A percentile compares a stretch with the other conserved stretches of the same genome.
phyloP scores from a whole-genome alignment of 805 yeast species.

The Monosporozyma unispora region DNA sequence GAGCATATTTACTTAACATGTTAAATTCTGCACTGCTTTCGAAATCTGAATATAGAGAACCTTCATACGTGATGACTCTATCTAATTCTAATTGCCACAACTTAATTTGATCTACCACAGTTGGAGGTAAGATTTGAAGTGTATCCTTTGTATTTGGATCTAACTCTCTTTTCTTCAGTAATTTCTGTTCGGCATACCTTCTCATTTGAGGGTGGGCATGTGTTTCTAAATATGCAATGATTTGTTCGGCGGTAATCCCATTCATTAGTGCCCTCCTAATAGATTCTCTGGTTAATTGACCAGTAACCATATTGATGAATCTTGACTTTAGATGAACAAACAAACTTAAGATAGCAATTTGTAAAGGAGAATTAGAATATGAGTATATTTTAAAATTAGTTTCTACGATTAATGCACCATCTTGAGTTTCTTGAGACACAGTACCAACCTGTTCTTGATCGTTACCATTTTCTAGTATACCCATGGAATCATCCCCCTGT shows the following conservation, averaged over 20 bases:
- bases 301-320: constrained; percentile 87
- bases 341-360: constrained; percentile 81
- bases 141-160: constrained; percentile 40
- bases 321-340: constrained; percentile 81
- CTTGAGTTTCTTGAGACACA: constrained; percentile 19
- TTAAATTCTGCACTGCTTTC: constrained; percentile 68
- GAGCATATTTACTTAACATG: constrained; percentile 63
- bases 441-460: constrained; percentile 25
- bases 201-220: constrained; percentile 94
- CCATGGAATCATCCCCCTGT: constrained; percentile 9
- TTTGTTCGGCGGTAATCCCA: constrained; percentile 94
- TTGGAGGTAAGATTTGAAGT: constrained; percentile 74
- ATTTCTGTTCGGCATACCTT: constrained; percentile 57
- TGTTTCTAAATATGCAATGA: constrained; percentile 75
- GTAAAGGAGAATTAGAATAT: constrained; percentile 87
- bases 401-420: constrained; percentile 78
- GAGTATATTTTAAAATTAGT: constrained; percentile 92
- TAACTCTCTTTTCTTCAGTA: constrained; percentile 59
- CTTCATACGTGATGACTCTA: constrained; percentile 78
- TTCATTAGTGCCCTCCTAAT: constrained; percentile 72
- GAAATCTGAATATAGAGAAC: constrained; percentile 83
- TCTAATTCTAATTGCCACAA: constrained; percentile 96
- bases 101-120: constrained; percentile 92
- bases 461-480: constrained; percentile 11
- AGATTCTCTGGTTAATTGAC: constrained; percentile 87